These are phyloP conservation scores for Entomophthora muscae DNA, from an alignment of 371 early-diverging fungal genomes.

Conservation along the genomic window DNA sequence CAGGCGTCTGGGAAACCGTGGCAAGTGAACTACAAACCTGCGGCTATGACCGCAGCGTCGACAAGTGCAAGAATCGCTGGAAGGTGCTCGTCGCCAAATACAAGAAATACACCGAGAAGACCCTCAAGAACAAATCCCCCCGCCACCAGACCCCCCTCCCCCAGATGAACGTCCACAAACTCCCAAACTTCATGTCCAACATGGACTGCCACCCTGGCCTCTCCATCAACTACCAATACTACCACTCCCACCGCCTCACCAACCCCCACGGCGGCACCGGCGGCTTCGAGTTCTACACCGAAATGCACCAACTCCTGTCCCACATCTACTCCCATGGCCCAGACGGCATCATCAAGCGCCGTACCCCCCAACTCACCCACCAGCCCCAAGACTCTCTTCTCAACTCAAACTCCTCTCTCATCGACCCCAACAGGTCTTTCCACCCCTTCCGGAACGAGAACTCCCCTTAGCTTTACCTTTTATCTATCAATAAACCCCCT, in stretches of 20 bases:
- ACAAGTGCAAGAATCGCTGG: constrained; percentile 7
- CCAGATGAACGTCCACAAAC: neutral
- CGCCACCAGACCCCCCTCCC: neutral
- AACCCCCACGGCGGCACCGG: neutral
- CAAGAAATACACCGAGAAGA: neutral
- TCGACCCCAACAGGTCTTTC: neutral
- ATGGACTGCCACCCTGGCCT: neutral
- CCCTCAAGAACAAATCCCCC: neutral
- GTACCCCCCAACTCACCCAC: neutral
- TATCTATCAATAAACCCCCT: too few relatives aligned
- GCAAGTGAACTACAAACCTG: neutral
- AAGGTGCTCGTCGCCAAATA: constrained; percentile 8
- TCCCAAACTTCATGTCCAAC: neutral
- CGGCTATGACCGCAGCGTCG: constrained; percentile 3
- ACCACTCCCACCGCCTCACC: neutral
- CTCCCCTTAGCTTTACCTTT: neutral
- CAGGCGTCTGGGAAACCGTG: neutral
- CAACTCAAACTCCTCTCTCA: neutral
- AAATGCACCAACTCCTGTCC: neutral
- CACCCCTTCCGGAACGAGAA: neutral
- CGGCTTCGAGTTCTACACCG: constrained; percentile 1
- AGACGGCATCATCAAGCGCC: neutral
- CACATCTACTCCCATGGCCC: neutral
- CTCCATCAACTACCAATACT: constrained; percentile 1
- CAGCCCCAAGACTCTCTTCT: neutral